These are phyloP conservation scores for Umbelopsis sp. DNA, from an alignment of 192 early-diverging fungal species.

Conservation along the genomic window DNA sequence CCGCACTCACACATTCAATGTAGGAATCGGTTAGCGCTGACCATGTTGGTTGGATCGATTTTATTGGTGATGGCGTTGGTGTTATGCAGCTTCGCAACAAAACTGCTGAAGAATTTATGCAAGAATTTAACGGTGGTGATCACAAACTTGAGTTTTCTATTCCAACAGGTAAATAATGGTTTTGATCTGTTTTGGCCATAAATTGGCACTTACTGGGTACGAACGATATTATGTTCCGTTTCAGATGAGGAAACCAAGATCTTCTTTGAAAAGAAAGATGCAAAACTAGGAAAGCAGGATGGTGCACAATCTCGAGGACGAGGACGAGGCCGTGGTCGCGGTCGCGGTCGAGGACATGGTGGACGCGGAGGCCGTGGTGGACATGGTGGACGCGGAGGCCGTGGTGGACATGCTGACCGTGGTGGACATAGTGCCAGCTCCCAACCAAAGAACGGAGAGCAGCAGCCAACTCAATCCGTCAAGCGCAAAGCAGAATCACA, in stretches of 20 bases:
- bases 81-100: conserved; percentile 27
- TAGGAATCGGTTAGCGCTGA: conserved; percentile 6
- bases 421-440: conserved; percentile 4
- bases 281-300: neutral
- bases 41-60: neutral
- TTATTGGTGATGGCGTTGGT: conserved; percentile 19
- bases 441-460: neutral
- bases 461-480: neutral
- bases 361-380: conserved; percentile 4
- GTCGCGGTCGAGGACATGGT: conserved; percentile 16
- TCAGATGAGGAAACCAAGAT: conserved; percentile 19
- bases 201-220: neutral
- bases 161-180: conserved; percentile 6
- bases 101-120: conserved; percentile 30
- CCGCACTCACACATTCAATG: neutral
- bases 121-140: conserved; percentile 14
- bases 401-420: conserved; percentile 5
- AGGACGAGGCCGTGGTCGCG: conserved; percentile 24
- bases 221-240: neutral
- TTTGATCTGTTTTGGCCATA: neutral
- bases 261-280: conserved; percentile 21
- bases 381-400: conserved; percentile 16
- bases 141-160: conserved; percentile 15
- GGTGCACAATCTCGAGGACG: neutral
- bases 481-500: neutral